phyloP scores from a whole-genome alignment of 495 filamentous ascomycete species.

The Penicillium psychrofluorescens region DNA sequence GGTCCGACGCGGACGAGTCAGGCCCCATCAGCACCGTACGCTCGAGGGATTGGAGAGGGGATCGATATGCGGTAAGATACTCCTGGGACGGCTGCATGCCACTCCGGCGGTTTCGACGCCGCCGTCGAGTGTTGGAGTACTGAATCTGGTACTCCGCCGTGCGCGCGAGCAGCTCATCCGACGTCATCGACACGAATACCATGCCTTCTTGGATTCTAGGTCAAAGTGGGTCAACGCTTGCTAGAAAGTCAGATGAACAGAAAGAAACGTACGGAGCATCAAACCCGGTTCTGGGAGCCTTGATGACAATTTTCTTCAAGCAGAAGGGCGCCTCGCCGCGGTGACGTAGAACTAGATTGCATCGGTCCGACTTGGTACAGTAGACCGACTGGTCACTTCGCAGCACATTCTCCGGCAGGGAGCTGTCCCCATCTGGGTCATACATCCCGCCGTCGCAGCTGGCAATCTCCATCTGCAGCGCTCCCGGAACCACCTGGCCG shows the following conservation, averaged over 20 bases:
- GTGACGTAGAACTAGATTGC: conserved; percentile 79
- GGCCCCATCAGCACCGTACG: conserved; percentile 16
- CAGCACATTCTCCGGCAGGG: conserved; percentile 73
- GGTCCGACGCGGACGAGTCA: conserved; percentile 16
- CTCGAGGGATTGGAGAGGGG: conserved; percentile 28
- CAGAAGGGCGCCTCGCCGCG: conserved; percentile 70
- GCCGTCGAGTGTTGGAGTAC: conserved; percentile 36
- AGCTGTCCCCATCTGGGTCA: conserved; percentile 46
- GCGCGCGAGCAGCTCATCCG: conserved; percentile 63
- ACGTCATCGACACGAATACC: conserved; percentile 83
- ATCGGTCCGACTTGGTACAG: conserved; percentile 74
- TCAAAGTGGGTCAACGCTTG: neutral
- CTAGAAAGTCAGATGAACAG: no score
- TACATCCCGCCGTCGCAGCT: conserved; percentile 86
- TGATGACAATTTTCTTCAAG: conserved; percentile 79
- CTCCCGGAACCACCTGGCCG: conserved; percentile 75
- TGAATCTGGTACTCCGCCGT: conserved; percentile 73
- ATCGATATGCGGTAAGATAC: conserved; percentile 29
- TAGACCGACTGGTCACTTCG: conserved; percentile 78
- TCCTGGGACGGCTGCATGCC: conserved; percentile 34
- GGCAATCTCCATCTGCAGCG: conserved; percentile 74
- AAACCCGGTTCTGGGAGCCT: conserved; percentile 72
- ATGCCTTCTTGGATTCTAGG: conserved; percentile 82
- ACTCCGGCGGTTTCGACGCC: conserved; percentile 19
- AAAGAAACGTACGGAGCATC: conserved; percentile 70